Base-by-base conservation (phyloP, 306 rosid genomes). In the Alnus glutinosa region DNA sequence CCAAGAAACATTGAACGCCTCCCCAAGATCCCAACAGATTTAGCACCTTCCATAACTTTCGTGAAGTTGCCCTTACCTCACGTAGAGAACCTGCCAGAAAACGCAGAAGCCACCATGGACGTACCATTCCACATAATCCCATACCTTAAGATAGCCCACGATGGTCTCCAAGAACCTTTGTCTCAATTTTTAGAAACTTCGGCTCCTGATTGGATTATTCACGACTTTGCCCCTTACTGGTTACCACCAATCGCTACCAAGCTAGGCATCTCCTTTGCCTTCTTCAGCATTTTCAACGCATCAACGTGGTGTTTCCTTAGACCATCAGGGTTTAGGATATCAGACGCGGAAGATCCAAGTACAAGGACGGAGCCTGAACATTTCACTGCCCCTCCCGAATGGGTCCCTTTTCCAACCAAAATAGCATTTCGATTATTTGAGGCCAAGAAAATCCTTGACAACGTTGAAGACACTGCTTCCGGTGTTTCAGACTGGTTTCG, bases 1-100 rank as follows among this genome's bases (percentile, higher is more conserved):
- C 87, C 88, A 2, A 74, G 81, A 80, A 89, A 89, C 84, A 82
- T 86, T 79, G 63, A 84, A 48, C 82, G 92, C 58, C 85, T 84
- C 50, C 85, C 92, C 4, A 55, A 73, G 69, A 44, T 77, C 15
- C 79, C 82, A 9, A 55, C 49, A 39, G n/a, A 18, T 74, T 69
- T 82, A 15, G n/a, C 70, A 37, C 79, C 81, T 66, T n/a, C 15
- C 0, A 4, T 88, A 9, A 36, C 67, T 8, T 36, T 89, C 2
- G 81, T 84, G 39, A 71, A 78, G 49, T 11, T 84, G 10, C 58
- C 71, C 0, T 44, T 87, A 2, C 86, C 86, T 3, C 78, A 13
- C 1, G 59, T 37, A 34, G 71, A 46, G 14, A 74, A 62, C 14
- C 84, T 81, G n/a, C 64, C 74, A 48, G 13, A 48, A 48, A 48